Conservation (phyloP, 2,329 filamentous ascomycete species). For the Cryphonectria japonica region DNA sequence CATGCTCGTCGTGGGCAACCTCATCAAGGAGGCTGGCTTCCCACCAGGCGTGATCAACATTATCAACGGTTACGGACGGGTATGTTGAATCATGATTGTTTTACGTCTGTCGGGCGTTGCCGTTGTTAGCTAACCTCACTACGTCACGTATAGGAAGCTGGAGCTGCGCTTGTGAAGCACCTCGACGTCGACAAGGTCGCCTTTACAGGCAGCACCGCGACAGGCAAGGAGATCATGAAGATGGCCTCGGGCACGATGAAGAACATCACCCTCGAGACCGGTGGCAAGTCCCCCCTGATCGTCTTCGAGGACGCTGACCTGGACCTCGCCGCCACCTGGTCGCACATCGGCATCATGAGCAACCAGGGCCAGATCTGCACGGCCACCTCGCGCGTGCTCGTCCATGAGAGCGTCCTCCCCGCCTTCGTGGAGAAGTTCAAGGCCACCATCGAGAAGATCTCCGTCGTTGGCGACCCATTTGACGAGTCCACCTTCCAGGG, state of each 20-base stretch:
- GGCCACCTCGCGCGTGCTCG: conserved; percentile 62
- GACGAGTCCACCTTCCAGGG: conserved; percentile 70
- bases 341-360: conserved; percentile 52
- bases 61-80: conserved; percentile 66
- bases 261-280: conserved; percentile 66
- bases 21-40: conserved; percentile 75
- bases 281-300: conserved; percentile 63
- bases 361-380: conserved; percentile 67
- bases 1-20: conserved; percentile 63
- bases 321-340: conserved; percentile 63
- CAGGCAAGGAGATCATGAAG: conserved; percentile 74
- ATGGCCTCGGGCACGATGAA: conserved; percentile 64
- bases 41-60: conserved; percentile 77
- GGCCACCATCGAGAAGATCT: conserved; percentile 58
- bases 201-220: conserved; percentile 72
- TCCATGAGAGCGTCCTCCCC: conserved; percentile 61
- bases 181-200: conserved; percentile 70
- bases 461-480: conserved; percentile 69
- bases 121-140: background rate
- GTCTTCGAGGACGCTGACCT: conserved; percentile 67
- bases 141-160: conserved; percentile 50
- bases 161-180: conserved; percentile 67
- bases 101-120: background rate
- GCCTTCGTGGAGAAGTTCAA: conserved; percentile 67
- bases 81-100: conserved; percentile 4